Base-by-base conservation (phyloP, 106 monocot genomes). In the Acanthochlamys bracteata region DNA sequence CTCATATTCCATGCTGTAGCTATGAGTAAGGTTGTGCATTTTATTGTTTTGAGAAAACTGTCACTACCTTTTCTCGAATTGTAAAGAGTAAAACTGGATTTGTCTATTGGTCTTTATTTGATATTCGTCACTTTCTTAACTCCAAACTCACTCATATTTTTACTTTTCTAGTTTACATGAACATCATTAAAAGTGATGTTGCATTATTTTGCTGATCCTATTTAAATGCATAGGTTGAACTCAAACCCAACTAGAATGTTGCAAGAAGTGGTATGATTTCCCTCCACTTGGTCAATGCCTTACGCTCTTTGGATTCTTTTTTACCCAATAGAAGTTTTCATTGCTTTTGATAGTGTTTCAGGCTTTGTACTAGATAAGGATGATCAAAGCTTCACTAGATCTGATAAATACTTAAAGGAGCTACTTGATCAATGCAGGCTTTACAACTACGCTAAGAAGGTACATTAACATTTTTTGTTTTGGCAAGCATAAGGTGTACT, bases 281-380 rank as follows among this genome's bases (percentile, higher is more conserved):
- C 10, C 49, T 49, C 49, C 49, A 14, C 49, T 14, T 3, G 2
- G 10, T 17, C 12, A 12, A 49, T 49, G 49, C 17, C 1, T 4
- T 49, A 33, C 10, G 17, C 49, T 4, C 13, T 49, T 49, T 49
- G 9, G 17, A 17, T 49, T 49, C 49, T 49, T 49, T n/a, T 17
- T 49, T 10, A 49, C 9, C 10, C 1, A 17, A 49, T 49, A 49
- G 17, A 49, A 49, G 49, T 17, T 14, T 49, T 49, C 17, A 9
- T 17, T 49, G 12, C 17, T 49, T 49, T 14, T 49, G 49, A 49
- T 17, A 10, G 17, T 55, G 10, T 55, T 21, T 71, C 74, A 98
- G 98, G 98, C 52, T 98, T 98, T 77, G 92, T 98, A 23, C 70
- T 92, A 46, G 98, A 98, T 68, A 98, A 83, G 70, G 98, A 83